These are phyloP conservation scores for Penicillium herquei DNA, from an alignment of 495 filamentous ascomycete species.

Conservation along the genomic window DNA sequence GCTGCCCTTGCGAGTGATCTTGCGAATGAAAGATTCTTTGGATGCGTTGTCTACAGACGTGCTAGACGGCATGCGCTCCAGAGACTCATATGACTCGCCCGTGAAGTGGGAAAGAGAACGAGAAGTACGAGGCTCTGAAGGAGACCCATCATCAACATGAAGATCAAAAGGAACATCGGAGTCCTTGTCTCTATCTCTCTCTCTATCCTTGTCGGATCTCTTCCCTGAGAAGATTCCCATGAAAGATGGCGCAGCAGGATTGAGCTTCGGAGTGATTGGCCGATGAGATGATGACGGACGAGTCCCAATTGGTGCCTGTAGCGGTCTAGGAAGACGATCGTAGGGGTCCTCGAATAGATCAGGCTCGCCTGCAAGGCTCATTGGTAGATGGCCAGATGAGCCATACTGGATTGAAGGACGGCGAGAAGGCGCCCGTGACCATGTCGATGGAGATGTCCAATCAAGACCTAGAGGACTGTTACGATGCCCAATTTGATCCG, in stretches of 20 bases:
- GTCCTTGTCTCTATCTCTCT: conserved; percentile 32
- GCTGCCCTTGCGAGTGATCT: conserved; percentile 76
- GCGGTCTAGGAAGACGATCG: conserved; percentile 44
- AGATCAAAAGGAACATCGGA: conserved; percentile 38
- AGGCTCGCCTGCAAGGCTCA: conserved; percentile 47
- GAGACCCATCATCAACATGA: conserved; percentile 52
- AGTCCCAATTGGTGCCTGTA: conserved; percentile 56
- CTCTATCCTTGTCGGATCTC: conserved; percentile 41
- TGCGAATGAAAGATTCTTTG: conserved; percentile 65
- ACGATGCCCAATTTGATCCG: conserved; percentile 50
- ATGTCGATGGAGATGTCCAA: conserved; percentile 55
- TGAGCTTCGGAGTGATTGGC: conserved; percentile 56
- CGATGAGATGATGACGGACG: conserved; percentile 54
- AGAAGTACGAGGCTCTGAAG: conserved; percentile 62
- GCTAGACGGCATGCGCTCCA: conserved; percentile 66
- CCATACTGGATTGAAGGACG: conserved; percentile 56
- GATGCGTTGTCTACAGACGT: conserved; percentile 61
- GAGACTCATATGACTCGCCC: conserved; percentile 72
- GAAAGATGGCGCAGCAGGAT: conserved; percentile 61
- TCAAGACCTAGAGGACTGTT: conserved; percentile 55
- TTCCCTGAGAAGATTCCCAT: conserved; percentile 47
- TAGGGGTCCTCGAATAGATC: conserved; percentile 45
- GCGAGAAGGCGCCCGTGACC: conserved; percentile 56
- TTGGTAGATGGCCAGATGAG: conserved; percentile 53
- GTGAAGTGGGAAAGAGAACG: conserved; percentile 59